phyloP scores from a whole-genome alignment of 257 asterid genomes.

The Solanum rostratum region DNA sequence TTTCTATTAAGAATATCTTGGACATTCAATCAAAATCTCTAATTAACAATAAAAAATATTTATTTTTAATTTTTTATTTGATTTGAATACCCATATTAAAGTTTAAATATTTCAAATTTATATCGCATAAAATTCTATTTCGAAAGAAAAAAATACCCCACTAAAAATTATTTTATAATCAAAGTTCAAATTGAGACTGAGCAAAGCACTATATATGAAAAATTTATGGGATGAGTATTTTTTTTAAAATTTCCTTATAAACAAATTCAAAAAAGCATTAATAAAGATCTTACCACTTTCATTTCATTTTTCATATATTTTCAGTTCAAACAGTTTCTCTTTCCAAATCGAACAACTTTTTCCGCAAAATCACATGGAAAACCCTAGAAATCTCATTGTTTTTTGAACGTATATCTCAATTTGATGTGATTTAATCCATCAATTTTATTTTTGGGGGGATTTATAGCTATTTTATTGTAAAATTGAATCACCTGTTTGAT shows the following conservation, averaged over 20 bases:
- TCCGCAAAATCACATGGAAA: background rate
- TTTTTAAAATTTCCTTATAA: background rate
- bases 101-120: too few species aligned
- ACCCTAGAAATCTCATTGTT: background rate
- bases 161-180: too few species aligned
- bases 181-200: too few species aligned
- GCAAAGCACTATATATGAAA: too few species aligned
- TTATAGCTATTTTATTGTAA: background rate
- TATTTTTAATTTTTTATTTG: too few species aligned
- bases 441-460: background rate
- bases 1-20: too few species aligned
- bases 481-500: background rate
- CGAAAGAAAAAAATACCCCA: too few species aligned
- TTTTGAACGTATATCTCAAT: background rate
- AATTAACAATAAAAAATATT: background rate
- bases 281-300: background rate
- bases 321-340: background rate
- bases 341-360: background rate
- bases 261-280: background rate
- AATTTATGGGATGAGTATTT: background rate
- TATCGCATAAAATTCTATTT: too few species aligned
- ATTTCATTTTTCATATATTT: background rate
- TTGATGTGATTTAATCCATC: background rate
- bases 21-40: fast-evolving
- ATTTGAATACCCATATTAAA: too few species aligned